Conservation (phyloP, 1,139 yeast species). For the Pichia sp. region DNA sequence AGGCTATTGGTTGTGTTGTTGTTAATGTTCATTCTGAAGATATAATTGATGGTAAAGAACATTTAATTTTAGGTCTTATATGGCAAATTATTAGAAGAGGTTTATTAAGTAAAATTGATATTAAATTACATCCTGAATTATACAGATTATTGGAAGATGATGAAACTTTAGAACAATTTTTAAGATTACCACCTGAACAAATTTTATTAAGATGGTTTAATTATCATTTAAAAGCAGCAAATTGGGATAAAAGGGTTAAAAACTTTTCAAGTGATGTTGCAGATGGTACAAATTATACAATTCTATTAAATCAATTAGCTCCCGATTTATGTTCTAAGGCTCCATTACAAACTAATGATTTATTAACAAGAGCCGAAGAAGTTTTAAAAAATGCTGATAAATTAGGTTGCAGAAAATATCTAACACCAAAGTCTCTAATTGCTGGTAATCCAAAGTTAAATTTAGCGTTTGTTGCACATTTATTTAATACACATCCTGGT, state of each 20-base stretch:
- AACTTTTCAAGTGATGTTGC: conserved; percentile 84
- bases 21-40: conserved; percentile 97
- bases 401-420: conserved; percentile 85
- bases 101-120: conserved; percentile 86
- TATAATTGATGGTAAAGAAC: conserved; percentile 95
- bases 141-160: conserved; percentile 93
- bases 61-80: conserved; percentile 85
- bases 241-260: conserved; percentile 75
- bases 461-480: conserved; percentile 93
- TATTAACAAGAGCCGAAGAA: conserved; percentile 78
- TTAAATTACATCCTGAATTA: conserved; percentile 92
- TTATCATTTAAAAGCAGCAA: conserved; percentile 92
- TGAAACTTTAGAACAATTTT: conserved; percentile 92
- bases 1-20: conserved; percentile 97
- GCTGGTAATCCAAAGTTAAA: conserved; percentile 96
- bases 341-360: conserved; percentile 72
- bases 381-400: conserved; percentile 82
- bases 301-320: conserved; percentile 78
- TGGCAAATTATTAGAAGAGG: conserved; percentile 99
- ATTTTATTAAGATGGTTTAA: conserved; percentile 96
- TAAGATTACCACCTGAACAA: conserved; percentile 96
- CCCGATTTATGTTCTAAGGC: conserved; percentile 75
- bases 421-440: conserved; percentile 87
- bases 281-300: conserved; percentile 94
- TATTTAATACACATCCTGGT: conserved; percentile 95